Evolutionary conservation across 257 asterid genomes (phyloP).

Genomic region (Solanum paucissectum): DNA sequence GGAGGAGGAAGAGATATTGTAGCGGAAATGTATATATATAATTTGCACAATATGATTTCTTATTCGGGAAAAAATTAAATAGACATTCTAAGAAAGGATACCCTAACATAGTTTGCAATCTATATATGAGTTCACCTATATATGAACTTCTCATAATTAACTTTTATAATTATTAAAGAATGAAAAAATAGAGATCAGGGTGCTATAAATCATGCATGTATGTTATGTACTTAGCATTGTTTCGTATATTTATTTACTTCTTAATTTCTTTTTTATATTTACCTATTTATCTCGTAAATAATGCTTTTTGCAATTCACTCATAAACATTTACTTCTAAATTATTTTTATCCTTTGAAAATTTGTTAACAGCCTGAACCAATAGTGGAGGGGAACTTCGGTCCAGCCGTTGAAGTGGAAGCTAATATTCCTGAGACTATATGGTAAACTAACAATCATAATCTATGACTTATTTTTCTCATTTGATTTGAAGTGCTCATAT

Average conservation of each 20-base stretch:
- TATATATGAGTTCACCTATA: not conserved
- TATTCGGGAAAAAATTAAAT: not conserved
- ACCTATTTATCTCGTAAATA: not conserved
- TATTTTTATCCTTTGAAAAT: not conserved
- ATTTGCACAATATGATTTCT: not conserved
- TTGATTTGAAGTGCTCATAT: not conserved
- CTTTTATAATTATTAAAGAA: no score
- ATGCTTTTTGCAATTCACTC: not conserved
- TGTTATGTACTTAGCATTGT: no score
- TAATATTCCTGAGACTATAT: not conserved
- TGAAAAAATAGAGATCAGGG: no score
- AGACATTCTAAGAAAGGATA: not conserved
- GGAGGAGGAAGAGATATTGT: not conserved
- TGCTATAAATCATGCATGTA: no score
- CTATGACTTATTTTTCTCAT: not conserved
- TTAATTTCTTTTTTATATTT: not conserved
- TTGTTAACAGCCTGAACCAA: not conserved
- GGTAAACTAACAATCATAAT: not conserved
- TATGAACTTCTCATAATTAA: no score
- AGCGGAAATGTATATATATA: not conserved
- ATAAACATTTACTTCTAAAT: not conserved
- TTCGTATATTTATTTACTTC: not conserved
- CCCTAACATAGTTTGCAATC: not conserved
- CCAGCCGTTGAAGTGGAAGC: not conserved
- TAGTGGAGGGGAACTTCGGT: not conserved